Base-by-base conservation (phyloP, 2,329 filamentous ascomycete genomes). In the Cladosporium oxysporum region DNA sequence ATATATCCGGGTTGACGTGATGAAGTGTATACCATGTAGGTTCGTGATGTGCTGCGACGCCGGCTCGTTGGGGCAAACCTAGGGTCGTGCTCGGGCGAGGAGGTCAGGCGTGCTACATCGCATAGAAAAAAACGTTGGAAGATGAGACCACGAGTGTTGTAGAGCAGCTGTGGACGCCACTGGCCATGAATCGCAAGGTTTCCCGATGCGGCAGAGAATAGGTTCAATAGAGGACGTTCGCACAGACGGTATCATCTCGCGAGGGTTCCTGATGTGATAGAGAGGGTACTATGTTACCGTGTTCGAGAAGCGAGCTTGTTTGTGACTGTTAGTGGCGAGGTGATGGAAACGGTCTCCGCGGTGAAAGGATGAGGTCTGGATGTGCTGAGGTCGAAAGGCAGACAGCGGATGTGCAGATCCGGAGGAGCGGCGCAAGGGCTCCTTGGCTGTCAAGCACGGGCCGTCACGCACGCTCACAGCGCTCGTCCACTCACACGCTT, bases 111-210 rank as follows among this genome's bases (percentile, higher is more conserved):
- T 50, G 41, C 18, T 52, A 29, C 58, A 49, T 29, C 21, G n/a
- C 21, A 18, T 26, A 23, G 18, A 18, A 50, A 29, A 26, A 61
- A 28, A 61, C 58, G 58, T 61, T 61, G 58, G 29, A 21, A 50
- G 11, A 31, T 52, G 58, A 61, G 58, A 61, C 58, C 44, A 33
- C 58, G 21, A 50, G 31, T 52, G 58, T 61, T 50, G 58, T 44
- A 49, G 41, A 47, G 41, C 41, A 47, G 41, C n/a, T n/a, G 41
- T 47, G 41, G 1, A n/a, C 8, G 8, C n/a, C 41, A 47, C 3
- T 47, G 41, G 41, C n/a, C 41, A 47, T 47, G 41, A 47, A n/a
- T 47, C 41, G 41, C 41, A 47, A 47, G 41, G n/a, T 47, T 47
- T 47, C n/a, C 41, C 8, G n/a, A 47, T 47, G 41, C 10, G 41